phyloP scores from a whole-genome alignment of 768 basidiomycete species.

The Cystobasidium ongulense region DNA sequence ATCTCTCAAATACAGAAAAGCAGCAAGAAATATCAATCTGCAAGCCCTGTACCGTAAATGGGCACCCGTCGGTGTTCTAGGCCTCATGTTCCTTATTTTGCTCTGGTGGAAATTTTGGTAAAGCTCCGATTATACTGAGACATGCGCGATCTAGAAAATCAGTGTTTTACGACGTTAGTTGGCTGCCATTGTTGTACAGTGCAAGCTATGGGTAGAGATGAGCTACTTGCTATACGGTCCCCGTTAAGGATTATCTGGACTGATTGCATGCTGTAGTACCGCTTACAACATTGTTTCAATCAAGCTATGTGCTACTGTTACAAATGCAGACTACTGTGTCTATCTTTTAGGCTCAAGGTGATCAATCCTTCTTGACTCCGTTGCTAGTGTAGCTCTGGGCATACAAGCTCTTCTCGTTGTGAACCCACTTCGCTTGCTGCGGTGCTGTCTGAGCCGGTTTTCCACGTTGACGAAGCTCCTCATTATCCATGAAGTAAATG shows the following conservation, averaged over 20 bases:
- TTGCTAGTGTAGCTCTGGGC: background rate
- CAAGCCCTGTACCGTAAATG: conserved; percentile 91
- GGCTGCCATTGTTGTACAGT: too few relatives aligned
- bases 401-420: conserved; percentile 15
- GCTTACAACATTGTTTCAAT: too few relatives aligned
- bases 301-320: background rate
- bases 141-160: too few relatives aligned
- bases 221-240: too few relatives aligned
- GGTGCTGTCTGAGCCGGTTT: background rate
- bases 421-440: conserved; percentile 18
- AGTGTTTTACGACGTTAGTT: too few relatives aligned
- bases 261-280: too few relatives aligned
- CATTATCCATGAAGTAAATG: conserved; percentile 9
- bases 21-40: conserved; percentile 86
- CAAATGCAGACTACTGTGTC: background rate
- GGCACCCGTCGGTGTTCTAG: conserved; percentile 78
- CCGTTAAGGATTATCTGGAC: too few relatives aligned
- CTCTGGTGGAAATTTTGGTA: conserved; percentile 53
- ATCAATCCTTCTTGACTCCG: conserved; percentile 15
- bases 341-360: background rate
- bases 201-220: background rate
- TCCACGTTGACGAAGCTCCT: conserved; percentile 2
- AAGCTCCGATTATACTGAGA: too few relatives aligned
- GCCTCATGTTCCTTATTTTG: conserved; percentile 56
- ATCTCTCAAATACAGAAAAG: conserved; percentile 94